Evolutionary conservation across 176 grass and related monocot species (phyloP).

Genomic region (Oryza nivara): DNA sequence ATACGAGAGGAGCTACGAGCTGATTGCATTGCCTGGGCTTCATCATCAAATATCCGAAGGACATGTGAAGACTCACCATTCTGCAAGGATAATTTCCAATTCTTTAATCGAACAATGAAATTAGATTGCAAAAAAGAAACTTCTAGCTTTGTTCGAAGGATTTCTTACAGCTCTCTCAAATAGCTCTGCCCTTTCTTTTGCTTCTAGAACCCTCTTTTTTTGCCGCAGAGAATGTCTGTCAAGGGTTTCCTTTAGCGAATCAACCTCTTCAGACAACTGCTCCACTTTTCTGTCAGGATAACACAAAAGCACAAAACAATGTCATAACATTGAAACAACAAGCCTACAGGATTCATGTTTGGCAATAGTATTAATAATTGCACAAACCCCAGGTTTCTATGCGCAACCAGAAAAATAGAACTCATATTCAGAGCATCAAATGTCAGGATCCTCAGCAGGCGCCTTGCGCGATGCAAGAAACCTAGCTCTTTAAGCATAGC

Average conservation of each 20-base stretch:
- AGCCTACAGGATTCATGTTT: background rate
- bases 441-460: background rate
- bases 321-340: slow-evolving; percentile 35
- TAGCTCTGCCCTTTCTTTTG: slow-evolving; percentile 82
- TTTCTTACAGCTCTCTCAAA: slow-evolving; percentile 79
- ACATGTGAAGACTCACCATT: slow-evolving; percentile 91
- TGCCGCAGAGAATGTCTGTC: slow-evolving; percentile 75
- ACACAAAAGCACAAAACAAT: slow-evolving; percentile 6
- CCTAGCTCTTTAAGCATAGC: background rate
- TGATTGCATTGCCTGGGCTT: slow-evolving; percentile 87
- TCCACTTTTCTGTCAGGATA: slow-evolving; percentile 86
- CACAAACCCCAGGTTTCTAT: background rate
- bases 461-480: background rate
- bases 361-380: background rate
- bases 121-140: slow-evolving; percentile 20
- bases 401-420: background rate
- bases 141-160: slow-evolving; percentile 28
- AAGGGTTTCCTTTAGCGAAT: slow-evolving; percentile 81
- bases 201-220: slow-evolving; percentile 77
- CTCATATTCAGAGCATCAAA: background rate
- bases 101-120: slow-evolving; percentile 4
- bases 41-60: slow-evolving; percentile 90
- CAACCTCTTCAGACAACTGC: slow-evolving; percentile 79
- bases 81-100: slow-evolving; percentile 46
- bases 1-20: slow-evolving; percentile 74